Evolutionary conservation across 1,284 basidiomycete species (phyloP), one percentile per base, ranked within the genome.

Genomic region (Trichosporon ovoides): DNA sequence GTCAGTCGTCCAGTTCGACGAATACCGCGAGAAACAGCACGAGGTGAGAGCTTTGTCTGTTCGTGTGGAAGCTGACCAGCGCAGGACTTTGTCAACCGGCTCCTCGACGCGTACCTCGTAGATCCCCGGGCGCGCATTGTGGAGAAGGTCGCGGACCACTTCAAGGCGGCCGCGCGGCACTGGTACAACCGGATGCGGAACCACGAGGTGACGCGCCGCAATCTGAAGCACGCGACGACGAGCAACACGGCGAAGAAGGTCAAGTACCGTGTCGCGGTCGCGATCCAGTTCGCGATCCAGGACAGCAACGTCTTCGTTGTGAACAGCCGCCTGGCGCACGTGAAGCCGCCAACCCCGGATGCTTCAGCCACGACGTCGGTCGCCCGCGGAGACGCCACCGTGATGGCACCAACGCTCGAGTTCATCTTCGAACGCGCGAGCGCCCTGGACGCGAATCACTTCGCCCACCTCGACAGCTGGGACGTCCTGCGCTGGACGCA

Each of bases 391-490:
- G 67, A 68, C 38, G 66, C 66, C 2, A 55, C 48, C 2, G 38
- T 70, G 19, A 65, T 62, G 24, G 61, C 64, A 6, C 67, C 68
- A 4, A 58, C 60, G 11, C 28, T 67, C 12, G n/a, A 20, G 0
- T 57, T 62, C 2, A 49, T 72, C 10, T 61, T 65, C 18, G 70
- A 70, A 52, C 68, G 72, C 65, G 55, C 60, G 1, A 48, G 63
- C 28, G 14, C 40, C 7, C 61, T 66, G 3, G 52, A 48, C 16
- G 20, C 35, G 0, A 40, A 60, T 24, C 61, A 62, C 38, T 55
- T 64, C 7, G 67, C 62, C 0, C 60, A 68, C 38, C 51, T 68
- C 7, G 63, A 62, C 43, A 53, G 40, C 33, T 38, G 40, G 36
- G 12, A 34, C 3, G 48, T 55, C 34, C 61, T 66, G 11, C 20